Percentiles rank a stretch among this genome's conserved stretches.
Evolutionary conservation across 1,284 basidiomycete species (phyloP).

Genomic region (Cystobasidium pallidum): DNA sequence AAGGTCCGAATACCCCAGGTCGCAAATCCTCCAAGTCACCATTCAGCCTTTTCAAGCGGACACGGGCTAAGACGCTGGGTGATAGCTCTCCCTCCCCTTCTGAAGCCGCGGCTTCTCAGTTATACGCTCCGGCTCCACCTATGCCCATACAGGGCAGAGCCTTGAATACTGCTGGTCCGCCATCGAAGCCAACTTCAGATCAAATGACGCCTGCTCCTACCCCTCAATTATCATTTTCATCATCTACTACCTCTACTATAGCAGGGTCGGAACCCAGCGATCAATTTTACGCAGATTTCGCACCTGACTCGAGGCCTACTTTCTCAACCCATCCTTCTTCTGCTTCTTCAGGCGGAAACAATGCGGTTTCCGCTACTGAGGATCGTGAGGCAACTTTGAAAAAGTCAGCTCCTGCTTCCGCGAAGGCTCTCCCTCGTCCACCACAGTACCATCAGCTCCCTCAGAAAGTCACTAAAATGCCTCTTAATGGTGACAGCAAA

Average conservation of each 20-base stretch:
- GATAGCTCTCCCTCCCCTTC: not conserved
- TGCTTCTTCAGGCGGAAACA: slow-evolving; percentile 1
- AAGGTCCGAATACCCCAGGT: not conserved
- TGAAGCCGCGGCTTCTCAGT: slow-evolving; percentile 1
- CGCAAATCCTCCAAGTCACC: slow-evolving; percentile 32
- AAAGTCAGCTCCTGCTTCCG: slow-evolving; percentile 1
- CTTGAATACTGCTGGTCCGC: not conserved
- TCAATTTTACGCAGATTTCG: slow-evolving; percentile 42
- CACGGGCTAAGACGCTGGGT: slow-evolving; percentile 36
- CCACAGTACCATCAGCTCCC: not conserved
- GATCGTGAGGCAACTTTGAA: not conserved
- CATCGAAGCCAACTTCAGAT: not conserved
- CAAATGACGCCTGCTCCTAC: slow-evolving; percentile 34
- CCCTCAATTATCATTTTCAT: slow-evolving; percentile 42
- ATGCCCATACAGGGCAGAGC: not conserved
- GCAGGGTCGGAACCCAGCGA: slow-evolving; percentile 32
- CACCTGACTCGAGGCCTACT: slow-evolving; percentile 21
- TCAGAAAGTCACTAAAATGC: not conserved
- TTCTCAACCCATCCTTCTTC: slow-evolving; percentile 4
- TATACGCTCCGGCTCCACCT: slow-evolving; percentile 1
- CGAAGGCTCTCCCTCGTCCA: not conserved
- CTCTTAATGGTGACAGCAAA: not conserved
- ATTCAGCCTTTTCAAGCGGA: slow-evolving; percentile 40
- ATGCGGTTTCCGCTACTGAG: not conserved
- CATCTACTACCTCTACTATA: slow-evolving; percentile 30